Conservation (phyloP, 306 rosid genomes). For the Cotoneaster glaucophyllus region DNA sequence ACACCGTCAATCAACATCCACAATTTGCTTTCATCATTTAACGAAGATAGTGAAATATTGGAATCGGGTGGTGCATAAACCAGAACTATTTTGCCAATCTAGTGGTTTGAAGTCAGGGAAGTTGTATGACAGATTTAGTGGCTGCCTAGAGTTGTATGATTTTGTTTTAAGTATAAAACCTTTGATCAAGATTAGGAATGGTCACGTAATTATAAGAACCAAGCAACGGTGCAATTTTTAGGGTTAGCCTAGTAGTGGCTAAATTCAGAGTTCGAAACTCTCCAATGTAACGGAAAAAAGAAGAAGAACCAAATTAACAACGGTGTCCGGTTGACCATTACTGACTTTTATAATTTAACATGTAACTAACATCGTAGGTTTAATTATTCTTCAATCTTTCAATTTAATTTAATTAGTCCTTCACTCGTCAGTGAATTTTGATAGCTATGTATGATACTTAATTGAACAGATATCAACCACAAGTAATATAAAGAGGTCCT, state of each 20-base stretch:
- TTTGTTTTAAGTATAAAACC: neutral
- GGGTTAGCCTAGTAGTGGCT: neutral
- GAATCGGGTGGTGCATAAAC: neutral
- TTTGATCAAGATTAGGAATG: neutral
- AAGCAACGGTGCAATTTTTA: neutral
- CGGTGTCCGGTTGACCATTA: neutral
- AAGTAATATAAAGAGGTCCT: slow-evolving; percentile 25
- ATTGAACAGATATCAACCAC: slow-evolving; percentile 31
- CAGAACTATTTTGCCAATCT: neutral
- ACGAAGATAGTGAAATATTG: neutral
- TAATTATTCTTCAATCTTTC: neutral
- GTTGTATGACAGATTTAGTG: neutral
- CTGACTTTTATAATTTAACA: too few species aligned
- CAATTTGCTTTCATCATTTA: neutral
- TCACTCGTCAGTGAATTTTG: neutral
- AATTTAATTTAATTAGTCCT: too few species aligned
- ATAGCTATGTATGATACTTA: neutral
- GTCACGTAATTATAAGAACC: neutral
- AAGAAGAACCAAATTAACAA: neutral
- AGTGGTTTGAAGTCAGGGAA: neutral
- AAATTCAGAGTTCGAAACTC: too few species aligned
- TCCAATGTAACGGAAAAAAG: too few species aligned
- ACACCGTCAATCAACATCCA: neutral
- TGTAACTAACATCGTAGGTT: neutral
- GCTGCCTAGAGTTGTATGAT: neutral